A percentile compares a stretch with the other conserved stretches of the same genome.
Evolutionary conservation across 1,284 basidiomycete species (phyloP).

Genomic region (Puccinia polysora): DNA sequence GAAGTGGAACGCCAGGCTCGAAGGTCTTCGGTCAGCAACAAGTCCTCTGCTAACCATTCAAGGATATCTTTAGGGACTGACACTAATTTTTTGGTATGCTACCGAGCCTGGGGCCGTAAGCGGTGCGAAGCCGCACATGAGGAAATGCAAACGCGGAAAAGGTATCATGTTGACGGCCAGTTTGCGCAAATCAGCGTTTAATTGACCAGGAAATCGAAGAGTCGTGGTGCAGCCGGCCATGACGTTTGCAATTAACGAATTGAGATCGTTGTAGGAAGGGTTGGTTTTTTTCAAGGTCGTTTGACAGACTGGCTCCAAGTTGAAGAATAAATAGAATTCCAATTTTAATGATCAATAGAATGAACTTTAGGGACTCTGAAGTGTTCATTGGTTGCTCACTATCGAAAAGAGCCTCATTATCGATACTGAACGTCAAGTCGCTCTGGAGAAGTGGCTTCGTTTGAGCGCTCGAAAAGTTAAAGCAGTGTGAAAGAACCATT

Average conservation of each 20-base stretch:
- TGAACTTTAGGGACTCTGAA: background rate
- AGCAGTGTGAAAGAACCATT: background rate
- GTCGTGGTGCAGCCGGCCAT: conserved; percentile 44
- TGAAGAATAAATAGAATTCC: no score
- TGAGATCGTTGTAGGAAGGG: conserved; percentile 41
- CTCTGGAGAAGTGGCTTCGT: conserved; percentile 50
- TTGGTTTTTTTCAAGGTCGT: conserved; percentile 42
- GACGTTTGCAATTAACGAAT: conserved; percentile 41
- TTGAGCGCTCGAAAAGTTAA: background rate
- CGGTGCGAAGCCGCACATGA: conserved; percentile 54
- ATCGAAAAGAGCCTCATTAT: conserved; percentile 47
- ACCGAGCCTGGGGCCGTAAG: conserved; percentile 54
- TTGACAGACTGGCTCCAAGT: conserved; percentile 33
- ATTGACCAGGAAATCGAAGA: conserved; percentile 57
- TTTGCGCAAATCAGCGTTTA: conserved; percentile 59
- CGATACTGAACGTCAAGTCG: conserved; percentile 46
- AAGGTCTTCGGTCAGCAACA: background rate
- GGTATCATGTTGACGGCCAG: conserved; percentile 49
- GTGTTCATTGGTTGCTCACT: conserved; percentile 12
- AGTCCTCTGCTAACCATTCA: background rate
- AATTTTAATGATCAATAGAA: conserved; percentile 3
- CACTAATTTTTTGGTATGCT: conserved; percentile 44
- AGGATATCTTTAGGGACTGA: background rate
- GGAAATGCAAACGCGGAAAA: conserved; percentile 54
- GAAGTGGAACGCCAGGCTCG: background rate